phyloP scores from a whole-genome alignment of 306 rosid species.

The Betula pendula region DNA sequence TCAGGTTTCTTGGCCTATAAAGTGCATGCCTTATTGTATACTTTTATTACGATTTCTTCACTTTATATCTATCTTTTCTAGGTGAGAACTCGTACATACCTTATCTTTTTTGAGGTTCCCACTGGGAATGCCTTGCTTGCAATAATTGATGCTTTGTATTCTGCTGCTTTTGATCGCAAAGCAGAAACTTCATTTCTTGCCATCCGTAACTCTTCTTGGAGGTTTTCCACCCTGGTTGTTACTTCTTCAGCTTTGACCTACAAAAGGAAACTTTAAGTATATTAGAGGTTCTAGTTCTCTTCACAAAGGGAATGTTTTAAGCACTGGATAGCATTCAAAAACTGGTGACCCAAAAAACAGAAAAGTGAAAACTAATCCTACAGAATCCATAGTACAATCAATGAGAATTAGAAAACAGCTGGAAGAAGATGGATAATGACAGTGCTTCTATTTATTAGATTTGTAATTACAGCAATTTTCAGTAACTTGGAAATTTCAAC shows the following conservation, averaged over 20 bases:
- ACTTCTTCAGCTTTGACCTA: slow-evolving; percentile 96
- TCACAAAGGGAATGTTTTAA: slow-evolving; percentile 5
- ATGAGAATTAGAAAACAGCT: background rate
- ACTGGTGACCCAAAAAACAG: background rate
- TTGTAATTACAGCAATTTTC: background rate
- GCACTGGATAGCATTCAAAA: background rate
- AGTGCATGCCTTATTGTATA: background rate
- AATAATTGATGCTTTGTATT: slow-evolving; percentile 71
- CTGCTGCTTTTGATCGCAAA: slow-evolving; percentile 76
- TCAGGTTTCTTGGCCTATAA: background rate
- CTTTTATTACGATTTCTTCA: background rate
- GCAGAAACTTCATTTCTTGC: slow-evolving; percentile 69
- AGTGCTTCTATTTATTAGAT: background rate
- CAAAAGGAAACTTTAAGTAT: slow-evolving; percentile 28
- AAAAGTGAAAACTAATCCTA: background rate
- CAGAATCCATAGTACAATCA: background rate
- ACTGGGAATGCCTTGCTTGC: slow-evolving; percentile 62
- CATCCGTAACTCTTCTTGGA: slow-evolving; percentile 70
- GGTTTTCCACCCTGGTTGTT: slow-evolving; percentile 71
- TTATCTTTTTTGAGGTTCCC: slow-evolving; percentile 65
- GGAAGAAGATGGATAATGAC: background rate
- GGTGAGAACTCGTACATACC: slow-evolving; percentile 40
- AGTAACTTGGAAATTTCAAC: background rate
- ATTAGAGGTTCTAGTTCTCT: slow-evolving; percentile 4
- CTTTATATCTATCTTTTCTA: background rate